A percentile compares a stretch with the other conserved stretches of the same genome.
These are phyloP conservation scores for Tausonia pullulans DNA, from an alignment of 1,284 basidiomycete species.

Conservation along the genomic window DNA sequence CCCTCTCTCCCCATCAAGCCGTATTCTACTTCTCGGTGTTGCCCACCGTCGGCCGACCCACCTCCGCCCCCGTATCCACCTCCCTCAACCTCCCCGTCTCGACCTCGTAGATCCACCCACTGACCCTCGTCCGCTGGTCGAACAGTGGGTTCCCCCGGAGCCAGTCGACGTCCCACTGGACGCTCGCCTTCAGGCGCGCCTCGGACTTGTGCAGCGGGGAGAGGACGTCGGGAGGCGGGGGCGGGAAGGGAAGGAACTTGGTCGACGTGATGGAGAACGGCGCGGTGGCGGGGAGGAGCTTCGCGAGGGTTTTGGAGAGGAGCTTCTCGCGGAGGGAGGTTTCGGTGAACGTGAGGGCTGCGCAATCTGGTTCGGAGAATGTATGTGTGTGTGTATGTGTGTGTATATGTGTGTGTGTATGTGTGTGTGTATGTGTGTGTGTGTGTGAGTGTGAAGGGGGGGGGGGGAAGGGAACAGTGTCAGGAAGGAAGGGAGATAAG, in stretches of 20 bases:
- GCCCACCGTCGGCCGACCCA: too few species aligned
- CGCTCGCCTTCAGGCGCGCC: constrained; percentile 9
- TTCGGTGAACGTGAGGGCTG: constrained; percentile 16
- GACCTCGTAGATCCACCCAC: constrained; percentile 16
- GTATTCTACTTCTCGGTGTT: too few species aligned
- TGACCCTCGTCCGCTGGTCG: constrained; percentile 12
- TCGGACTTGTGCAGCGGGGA: neutral
- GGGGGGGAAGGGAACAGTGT: neutral
- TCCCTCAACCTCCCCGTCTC: constrained; percentile 8
- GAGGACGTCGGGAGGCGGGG: neutral
- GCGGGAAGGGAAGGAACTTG: constrained; percentile 14
- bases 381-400: neutral
- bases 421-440: too few species aligned
- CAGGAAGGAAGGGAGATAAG: neutral
- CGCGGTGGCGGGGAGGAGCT: constrained; percentile 10
- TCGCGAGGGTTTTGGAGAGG: constrained; percentile 10
- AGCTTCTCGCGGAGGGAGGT: constrained; percentile 11
- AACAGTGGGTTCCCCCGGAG: constrained; percentile 14
- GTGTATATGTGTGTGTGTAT: too few species aligned
- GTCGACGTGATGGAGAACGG: constrained; percentile 15
- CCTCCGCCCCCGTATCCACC: constrained; percentile 8
- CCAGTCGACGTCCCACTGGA: constrained; percentile 17
- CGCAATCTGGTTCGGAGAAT: constrained; percentile 9
- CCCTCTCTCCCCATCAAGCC: too few species aligned
- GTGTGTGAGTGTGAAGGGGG: neutral